Evolutionary conservation across 2,329 filamentous ascomycete genomes (phyloP), one percentile per base, ranked within the genome.

Genomic region (Apiospora saccharicola): DNA sequence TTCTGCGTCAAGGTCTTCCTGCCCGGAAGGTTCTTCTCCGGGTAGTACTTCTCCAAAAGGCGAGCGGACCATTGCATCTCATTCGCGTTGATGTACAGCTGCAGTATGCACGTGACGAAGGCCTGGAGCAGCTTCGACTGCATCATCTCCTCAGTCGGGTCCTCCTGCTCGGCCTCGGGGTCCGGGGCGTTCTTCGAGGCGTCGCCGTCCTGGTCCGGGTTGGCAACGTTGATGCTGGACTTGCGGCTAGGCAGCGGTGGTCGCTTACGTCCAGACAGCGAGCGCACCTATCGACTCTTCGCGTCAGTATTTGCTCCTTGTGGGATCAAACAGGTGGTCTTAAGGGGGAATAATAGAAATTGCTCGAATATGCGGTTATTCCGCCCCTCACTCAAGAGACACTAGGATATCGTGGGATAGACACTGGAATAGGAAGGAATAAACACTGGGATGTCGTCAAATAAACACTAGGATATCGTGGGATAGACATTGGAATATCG

Each of bases 101-200:
- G 93, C 14, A 95, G 82, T 24, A 95, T 83, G 78, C 93, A 93
- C 0, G 92, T 94, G n/a, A 94, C 86, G 80, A 96, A 95, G 1
- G 91, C 91, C 78, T 94, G 91, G 34, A 96, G 82, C 22, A 96
- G 84, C 72, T 88, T 90, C 47, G 85, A 85, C 77, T 92, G 89
- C 73, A 95, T 84, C 12, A 86, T 87, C 2, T 83, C 84, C 79
- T 95, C 93, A 47, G 86, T 85, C 7, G 86, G 86, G 67, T 87
- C 85, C 49, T 83, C 79, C 79, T 85, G 82, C 83, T 88, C 84
- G 3, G 88, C 89, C 80, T 92, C 90, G 0, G 90, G 90, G 76
- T 91, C 91, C 2, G 89, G 90, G 8, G 88, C 90, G 68, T 87
- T 89, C 81, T 85, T 87, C 61, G 83, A 85, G n/a, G 82, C 82